A percentile compares a stretch with the other conserved stretches of the same genome.
Evolutionary conservation across 768 basidiomycete species (phyloP).

Genomic region (Mycena albidolilacea): DNA sequence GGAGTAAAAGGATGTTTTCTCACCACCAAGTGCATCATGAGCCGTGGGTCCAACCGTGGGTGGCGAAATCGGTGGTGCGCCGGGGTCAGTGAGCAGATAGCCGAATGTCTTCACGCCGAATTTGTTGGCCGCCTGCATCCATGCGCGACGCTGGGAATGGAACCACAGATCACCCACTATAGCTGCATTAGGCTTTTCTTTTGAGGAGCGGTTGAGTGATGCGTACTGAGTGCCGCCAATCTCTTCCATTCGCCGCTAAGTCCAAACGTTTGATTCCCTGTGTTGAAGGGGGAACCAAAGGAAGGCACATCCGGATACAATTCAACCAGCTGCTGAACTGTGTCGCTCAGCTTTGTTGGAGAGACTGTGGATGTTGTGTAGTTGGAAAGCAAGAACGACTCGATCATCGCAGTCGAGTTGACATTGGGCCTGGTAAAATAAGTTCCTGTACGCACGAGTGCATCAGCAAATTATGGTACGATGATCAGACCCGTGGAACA

Average conservation of each 20-base stretch:
- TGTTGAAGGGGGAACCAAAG: constrained; percentile 61
- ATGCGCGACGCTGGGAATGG: constrained; percentile 45
- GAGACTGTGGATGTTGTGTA: neutral
- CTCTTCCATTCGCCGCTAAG: constrained; percentile 55
- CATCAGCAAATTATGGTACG: neutral
- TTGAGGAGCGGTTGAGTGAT: neutral
- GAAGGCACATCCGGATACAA: constrained; percentile 46
- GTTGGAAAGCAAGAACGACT: constrained; percentile 5
- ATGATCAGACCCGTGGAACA: neutral
- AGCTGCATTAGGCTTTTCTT: neutral
- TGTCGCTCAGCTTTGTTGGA: neutral
- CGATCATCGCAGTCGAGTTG: constrained; percentile 5
- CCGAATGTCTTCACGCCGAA: constrained; percentile 52
- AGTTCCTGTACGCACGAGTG: neutral
- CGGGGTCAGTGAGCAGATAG: constrained; percentile 55
- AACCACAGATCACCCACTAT: constrained; percentile 20
- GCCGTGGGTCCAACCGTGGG: neutral
- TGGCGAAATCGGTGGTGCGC: neutral
- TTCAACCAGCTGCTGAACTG: neutral
- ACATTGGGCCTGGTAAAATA: constrained; percentile 3
- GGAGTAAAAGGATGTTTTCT: neutral
- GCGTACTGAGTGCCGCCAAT: constrained; percentile 48
- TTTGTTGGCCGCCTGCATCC: constrained; percentile 50
- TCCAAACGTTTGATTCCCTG: constrained; percentile 57
- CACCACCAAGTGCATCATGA: neutral